Evolutionary conservation across 1,139 yeast species (phyloP).

Genomic region (Blastobotrys persicus): DNA sequence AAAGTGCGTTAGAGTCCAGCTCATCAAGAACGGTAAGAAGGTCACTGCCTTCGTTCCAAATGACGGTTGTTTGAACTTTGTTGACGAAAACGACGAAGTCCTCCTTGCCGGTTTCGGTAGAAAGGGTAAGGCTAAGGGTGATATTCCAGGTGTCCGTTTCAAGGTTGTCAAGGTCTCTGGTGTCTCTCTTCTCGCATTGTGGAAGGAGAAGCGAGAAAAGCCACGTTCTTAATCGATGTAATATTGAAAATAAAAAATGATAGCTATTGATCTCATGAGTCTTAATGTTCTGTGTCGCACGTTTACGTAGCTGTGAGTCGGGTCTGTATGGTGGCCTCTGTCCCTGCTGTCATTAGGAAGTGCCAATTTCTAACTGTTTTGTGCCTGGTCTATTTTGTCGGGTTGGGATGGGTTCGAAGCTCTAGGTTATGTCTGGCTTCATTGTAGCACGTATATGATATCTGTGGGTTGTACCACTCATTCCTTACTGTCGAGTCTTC

Average conservation of each 20-base stretch:
- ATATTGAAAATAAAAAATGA: not conserved
- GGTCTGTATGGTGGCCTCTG: not conserved
- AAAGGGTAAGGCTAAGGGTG: slow-evolving; percentile 99
- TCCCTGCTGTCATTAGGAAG: too few species aligned
- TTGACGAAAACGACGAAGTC: slow-evolving; percentile 95
- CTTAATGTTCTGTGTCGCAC: too few species aligned
- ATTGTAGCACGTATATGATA: too few species aligned
- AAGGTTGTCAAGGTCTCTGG: slow-evolving; percentile 99
- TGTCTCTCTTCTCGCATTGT: slow-evolving; percentile 98
- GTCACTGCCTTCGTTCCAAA: slow-evolving; percentile 99
- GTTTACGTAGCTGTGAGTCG: not conserved
- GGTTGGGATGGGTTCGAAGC: too few species aligned
- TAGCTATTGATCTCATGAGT: not conserved
- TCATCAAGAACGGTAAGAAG: slow-evolving; percentile 99
- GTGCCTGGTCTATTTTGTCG: too few species aligned
- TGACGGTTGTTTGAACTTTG: slow-evolving; percentile 99
- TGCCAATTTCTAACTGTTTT: too few species aligned
- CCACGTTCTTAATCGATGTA: slow-evolving; percentile 82
- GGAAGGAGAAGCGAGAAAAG: slow-evolving; percentile 99
- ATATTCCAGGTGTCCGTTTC: slow-evolving; percentile 99
- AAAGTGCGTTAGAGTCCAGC: slow-evolving; percentile 99
- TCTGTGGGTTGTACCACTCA: too few species aligned
- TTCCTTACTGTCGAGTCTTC: too few species aligned
- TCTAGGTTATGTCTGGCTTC: too few species aligned
- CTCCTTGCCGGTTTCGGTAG: slow-evolving; percentile 99